Base-by-base conservation (phyloP, 176 grass and related monocot species). In the Avena atlantica region DNA sequence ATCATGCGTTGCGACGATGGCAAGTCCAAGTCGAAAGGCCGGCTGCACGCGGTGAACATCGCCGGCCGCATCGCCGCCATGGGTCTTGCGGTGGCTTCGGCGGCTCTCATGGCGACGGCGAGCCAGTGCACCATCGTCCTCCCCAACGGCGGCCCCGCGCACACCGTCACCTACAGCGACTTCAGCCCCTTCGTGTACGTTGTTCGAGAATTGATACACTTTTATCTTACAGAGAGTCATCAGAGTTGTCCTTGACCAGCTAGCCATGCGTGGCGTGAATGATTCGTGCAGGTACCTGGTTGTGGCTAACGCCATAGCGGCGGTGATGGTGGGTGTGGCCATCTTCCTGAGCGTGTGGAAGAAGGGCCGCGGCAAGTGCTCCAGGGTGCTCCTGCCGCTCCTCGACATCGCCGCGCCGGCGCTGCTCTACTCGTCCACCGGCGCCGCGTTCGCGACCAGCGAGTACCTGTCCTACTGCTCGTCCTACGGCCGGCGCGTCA, bases 311-410 rank as follows among this genome's bases (percentile, higher is more conserved):
- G 53, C 62, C 76, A 34, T 91, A 1, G 85, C 81, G 2, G 86
- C 86, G n/a, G 16, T 70, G 81, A 57, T 91, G 16, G 52, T 76
- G 52, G 86, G 70, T 6, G 75, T 77, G 50, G 86, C 89, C 60
- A 81, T 88, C 50, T 85, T 88, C 82, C 86, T 91, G 11, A 52
- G 20, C 40, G 45, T 88, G 37, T 88, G 86, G 84, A 88, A 91
- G 89, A 91, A 91, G 60, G 81, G 64, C 21, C 5, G 5, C 1
- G 29, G 0, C n/a, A 76, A 42, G 52, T n/a, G 0, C 20, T 47
- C 77, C 15, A 61, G 0, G 50, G 50, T 77, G 20, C 81, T 91
- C 36, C 31, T 88, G 61, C 81, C 77, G 16, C 13, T 91, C 12
- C 60, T 91, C 7, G 89, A 20, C 77, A 77, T 24, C 60, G 77